These are phyloP conservation scores for Mortierella hygrophila DNA, from an alignment of 192 early-diverging fungal genomes.

Conservation along the genomic window DNA sequence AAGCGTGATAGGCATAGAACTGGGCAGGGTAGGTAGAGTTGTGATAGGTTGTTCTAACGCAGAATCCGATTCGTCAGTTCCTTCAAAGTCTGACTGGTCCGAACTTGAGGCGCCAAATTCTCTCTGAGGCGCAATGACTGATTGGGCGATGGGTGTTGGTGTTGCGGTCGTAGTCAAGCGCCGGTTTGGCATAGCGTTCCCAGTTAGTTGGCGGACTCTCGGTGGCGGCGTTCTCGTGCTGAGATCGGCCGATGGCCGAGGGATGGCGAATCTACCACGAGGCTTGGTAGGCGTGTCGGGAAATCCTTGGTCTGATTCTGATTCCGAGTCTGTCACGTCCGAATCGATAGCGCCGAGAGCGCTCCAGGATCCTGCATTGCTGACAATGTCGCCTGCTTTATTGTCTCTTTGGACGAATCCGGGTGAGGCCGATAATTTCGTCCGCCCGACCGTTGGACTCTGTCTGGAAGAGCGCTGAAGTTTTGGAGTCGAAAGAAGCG, in stretches of 20 bases:
- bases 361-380: not conserved
- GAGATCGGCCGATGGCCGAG: not conserved
- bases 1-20: not conserved
- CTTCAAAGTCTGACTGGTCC: conserved; percentile 8
- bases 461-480: not conserved
- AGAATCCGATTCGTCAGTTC: not conserved
- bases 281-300: not conserved
- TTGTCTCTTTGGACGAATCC: not conserved
- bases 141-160: not conserved
- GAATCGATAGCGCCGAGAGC: not conserved
- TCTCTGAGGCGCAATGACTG: not conserved
- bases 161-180: not conserved
- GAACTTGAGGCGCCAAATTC: not conserved
- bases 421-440: not conserved
- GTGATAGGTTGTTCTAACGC: not conserved
- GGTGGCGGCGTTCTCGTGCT: not conserved
- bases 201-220: not conserved
- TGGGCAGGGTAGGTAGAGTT: not conserved
- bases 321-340: not conserved
- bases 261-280: not conserved
- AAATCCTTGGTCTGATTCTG: conserved; percentile 4
- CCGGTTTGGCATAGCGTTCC: not conserved
- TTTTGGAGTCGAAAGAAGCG: conserved; percentile 1
- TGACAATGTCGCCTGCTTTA: not conserved
- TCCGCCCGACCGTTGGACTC: not conserved